phyloP scores from a whole-genome alignment of 208 protist species.

The Endotrypanum monterogeii region DNA sequence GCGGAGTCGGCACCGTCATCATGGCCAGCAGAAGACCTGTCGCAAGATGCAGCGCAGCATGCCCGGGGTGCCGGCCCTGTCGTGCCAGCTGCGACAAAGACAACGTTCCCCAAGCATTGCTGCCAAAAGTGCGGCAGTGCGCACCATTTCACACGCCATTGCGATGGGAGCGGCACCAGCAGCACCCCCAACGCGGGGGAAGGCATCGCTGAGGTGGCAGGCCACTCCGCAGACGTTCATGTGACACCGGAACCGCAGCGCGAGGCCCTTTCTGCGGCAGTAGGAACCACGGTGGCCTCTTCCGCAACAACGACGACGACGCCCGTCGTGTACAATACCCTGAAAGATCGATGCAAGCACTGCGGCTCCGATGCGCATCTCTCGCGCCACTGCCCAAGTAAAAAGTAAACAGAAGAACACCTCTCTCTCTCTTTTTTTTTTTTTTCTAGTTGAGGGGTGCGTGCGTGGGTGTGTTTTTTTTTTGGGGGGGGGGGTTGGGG shows the following conservation, averaged over 20 bases:
- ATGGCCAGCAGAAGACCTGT: neutral
- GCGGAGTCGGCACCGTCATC: neutral
- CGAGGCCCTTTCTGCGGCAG: neutral
- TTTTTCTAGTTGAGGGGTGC: too few species aligned
- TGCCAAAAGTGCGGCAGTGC: constrained; percentile 51
- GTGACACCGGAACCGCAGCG: neutral
- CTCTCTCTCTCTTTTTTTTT: too few species aligned
- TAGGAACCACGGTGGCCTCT: neutral
- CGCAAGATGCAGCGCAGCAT: neutral
- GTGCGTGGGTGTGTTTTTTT: too few species aligned
- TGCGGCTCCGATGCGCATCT: constrained; percentile 75
- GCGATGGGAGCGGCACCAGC: constrained; percentile 28
- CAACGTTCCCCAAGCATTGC: constrained; percentile 38
- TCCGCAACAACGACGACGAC: neutral
- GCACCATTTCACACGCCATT: constrained; percentile 52
- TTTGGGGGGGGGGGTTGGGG: too few species aligned
- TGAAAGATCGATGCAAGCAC: constrained; percentile 78
- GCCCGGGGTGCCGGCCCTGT: neutral
- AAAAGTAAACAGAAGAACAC: constrained; percentile 26
- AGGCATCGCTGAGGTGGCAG: neutral
- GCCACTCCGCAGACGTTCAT: neutral
- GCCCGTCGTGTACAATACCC: constrained; percentile 35
- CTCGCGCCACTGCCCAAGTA: constrained; percentile 74
- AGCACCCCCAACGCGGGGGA: constrained; percentile 1
- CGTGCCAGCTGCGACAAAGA: neutral